Percentiles rank a stretch among this genome's conserved stretches.
phyloP scores from a whole-genome alignment of 805 yeast species.

The Cyberlindnera suaveolens region DNA sequence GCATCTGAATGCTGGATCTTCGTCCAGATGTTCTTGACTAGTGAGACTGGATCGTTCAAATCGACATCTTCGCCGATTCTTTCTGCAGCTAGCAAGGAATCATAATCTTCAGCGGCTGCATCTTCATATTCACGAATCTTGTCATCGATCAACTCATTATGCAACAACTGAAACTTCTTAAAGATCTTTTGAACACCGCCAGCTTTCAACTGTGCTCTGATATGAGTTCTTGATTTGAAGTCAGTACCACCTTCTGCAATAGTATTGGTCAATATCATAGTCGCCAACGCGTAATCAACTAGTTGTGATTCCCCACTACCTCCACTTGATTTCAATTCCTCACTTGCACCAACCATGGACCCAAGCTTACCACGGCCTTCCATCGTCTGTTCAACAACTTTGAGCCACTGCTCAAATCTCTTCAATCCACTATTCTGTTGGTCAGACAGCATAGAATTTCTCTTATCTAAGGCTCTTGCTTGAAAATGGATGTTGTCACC shows the following conservation, averaged over 20 bases:
- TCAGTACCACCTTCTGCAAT: slow-evolving; percentile 38
- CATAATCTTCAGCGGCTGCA: slow-evolving; percentile 48
- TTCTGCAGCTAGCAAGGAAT: slow-evolving; percentile 33
- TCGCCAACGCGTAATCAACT: slow-evolving; percentile 63
- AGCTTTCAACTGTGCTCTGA: slow-evolving; percentile 55
- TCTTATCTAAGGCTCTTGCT: slow-evolving; percentile 29
- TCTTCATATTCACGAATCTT: slow-evolving; percentile 60
- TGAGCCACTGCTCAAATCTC: slow-evolving; percentile 68
- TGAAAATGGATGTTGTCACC: slow-evolving; percentile 26
- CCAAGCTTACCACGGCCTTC: slow-evolving; percentile 89
- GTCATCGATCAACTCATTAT: slow-evolving; percentile 54
- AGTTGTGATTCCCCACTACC: slow-evolving; percentile 55
- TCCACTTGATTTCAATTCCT: slow-evolving; percentile 53
- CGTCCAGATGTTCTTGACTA: slow-evolving; percentile 57
- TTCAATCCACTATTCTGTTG: slow-evolving; percentile 26
- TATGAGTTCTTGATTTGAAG: slow-evolving; percentile 40
- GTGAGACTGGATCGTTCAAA: slow-evolving; percentile 53
- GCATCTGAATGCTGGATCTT: slow-evolving; percentile 47
- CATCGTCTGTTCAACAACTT: slow-evolving; percentile 55
- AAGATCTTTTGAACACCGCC: slow-evolving; percentile 51
- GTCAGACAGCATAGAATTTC: slow-evolving; percentile 23
- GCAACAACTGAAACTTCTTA: slow-evolving; percentile 43
- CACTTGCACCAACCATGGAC: slow-evolving; percentile 87
- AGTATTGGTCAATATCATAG: slow-evolving; percentile 65
- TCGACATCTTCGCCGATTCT: slow-evolving; percentile 36